Evolutionary conservation across 2,329 filamentous ascomycete genomes (phyloP).

Genomic region (Pseudopithomyces maydicus): DNA sequence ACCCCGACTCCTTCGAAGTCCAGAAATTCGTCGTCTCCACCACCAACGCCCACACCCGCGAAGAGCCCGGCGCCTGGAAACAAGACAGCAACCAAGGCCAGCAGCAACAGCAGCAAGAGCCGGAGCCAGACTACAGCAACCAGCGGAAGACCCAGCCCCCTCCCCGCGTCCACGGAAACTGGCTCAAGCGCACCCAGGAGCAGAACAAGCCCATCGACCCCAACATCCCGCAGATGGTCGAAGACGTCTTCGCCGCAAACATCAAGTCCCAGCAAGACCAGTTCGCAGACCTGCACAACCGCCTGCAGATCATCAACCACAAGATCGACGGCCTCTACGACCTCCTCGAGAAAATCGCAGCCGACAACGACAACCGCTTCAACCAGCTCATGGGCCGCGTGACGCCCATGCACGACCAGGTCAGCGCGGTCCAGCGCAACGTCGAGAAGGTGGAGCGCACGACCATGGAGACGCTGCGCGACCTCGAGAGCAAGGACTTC

Average conservation of each 20-base stretch:
- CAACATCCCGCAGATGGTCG: constrained; percentile 45
- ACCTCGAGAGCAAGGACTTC: constrained; percentile 64
- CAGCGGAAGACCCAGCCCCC: constrained; percentile 21
- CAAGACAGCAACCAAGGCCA: constrained; percentile 35
- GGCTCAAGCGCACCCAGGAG: constrained; percentile 25
- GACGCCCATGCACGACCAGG: constrained; percentile 37
- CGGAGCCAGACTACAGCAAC: constrained; percentile 28
- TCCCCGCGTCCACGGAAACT: constrained; percentile 10
- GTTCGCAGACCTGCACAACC: constrained; percentile 84
- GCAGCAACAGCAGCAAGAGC: constrained; percentile 27
- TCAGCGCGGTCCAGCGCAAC: constrained; percentile 49
- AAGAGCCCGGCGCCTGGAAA: constrained; percentile 39
- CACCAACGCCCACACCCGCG: constrained; percentile 42
- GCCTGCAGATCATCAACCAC: constrained; percentile 75
- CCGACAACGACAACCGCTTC: constrained; percentile 61
- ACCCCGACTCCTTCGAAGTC: constrained; percentile 91
- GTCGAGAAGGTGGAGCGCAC: constrained; percentile 60
- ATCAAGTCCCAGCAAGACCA: constrained; percentile 61
- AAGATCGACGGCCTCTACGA: constrained; percentile 68
- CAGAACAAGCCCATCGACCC: constrained; percentile 30
- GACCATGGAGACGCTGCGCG: constrained; percentile 56
- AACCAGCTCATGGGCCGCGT: constrained; percentile 53
- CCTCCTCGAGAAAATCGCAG: constrained; percentile 58
- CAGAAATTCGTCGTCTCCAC: constrained; percentile 81
- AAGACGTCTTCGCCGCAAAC: constrained; percentile 50